These are phyloP conservation scores for Penicillium rolfsii DNA, from an alignment of 2,329 filamentous ascomycete species.

Conservation along the genomic window DNA sequence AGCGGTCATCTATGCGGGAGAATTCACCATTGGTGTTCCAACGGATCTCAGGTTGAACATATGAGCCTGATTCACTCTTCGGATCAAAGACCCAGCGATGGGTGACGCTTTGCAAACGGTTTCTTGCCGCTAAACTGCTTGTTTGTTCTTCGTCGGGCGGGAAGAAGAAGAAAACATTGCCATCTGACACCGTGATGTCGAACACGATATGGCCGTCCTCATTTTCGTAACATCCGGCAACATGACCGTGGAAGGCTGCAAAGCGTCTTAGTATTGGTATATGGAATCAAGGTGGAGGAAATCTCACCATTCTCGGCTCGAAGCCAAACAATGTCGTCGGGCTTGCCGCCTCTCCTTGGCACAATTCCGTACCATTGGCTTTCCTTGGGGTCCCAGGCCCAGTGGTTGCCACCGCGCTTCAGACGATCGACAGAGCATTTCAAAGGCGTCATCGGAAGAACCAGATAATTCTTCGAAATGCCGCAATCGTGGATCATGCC, in stretches of 20 bases:
- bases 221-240: not conserved
- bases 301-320: not conserved
- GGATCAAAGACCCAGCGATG: constrained; percentile 2
- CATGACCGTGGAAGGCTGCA: not conserved
- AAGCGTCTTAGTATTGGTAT: too few relatives aligned
- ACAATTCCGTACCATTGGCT: not conserved
- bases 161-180: constrained; percentile 1
- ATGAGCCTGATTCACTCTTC: not conserved
- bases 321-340: not conserved
- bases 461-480: constrained; percentile 50
- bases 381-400: not conserved
- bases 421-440: not conserved
- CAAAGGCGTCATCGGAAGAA: not conserved
- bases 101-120: not conserved
- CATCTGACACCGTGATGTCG: not conserved
- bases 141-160: not conserved
- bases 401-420: not conserved
- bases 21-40: not conserved
- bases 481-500: constrained; percentile 60
- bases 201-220: not conserved
- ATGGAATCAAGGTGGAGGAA: too few relatives aligned
- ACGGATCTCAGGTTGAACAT: not conserved
- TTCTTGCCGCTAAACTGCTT: not conserved
- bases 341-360: not conserved
- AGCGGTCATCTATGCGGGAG: not conserved